phyloP scores from a whole-genome alignment of 129 eudicot species.

The Flaveria linearis region DNA sequence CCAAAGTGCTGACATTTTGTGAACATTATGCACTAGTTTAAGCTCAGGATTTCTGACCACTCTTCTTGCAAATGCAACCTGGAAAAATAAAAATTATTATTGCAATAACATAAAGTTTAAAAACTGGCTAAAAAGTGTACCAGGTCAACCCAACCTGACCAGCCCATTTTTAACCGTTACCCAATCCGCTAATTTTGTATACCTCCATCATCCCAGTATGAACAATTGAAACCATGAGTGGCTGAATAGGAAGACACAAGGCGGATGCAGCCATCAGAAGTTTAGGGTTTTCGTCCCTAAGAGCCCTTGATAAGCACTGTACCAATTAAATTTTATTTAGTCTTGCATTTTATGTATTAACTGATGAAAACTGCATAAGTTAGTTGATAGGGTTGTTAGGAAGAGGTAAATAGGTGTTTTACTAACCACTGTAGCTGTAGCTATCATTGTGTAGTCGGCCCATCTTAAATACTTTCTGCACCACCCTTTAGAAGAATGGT shows the following conservation, averaged over 20 bases:
- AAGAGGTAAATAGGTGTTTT: background rate
- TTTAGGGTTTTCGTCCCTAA: constrained; percentile 81
- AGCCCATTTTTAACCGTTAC: background rate
- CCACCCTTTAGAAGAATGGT: constrained; percentile 92
- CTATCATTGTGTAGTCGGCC: constrained; percentile 97
- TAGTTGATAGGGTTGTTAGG: background rate
- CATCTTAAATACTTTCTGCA: constrained; percentile 82
- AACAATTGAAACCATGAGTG: constrained; percentile 91
- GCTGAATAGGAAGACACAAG: constrained; percentile 78
- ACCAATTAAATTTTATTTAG: background rate
- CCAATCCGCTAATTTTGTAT: constrained; percentile 5
- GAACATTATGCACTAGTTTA: constrained; percentile 74
- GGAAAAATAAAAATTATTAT: background rate
- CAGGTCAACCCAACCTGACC: background rate
- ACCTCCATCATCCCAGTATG: constrained; percentile 99
- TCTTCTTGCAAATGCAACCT: constrained; percentile 88
- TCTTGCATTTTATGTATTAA: background rate
- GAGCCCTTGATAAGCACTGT: constrained; percentile 88
- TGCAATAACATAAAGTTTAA: background rate
- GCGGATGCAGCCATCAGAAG: constrained; percentile 95
- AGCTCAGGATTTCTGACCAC: constrained; percentile 73
- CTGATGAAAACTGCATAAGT: background rate
- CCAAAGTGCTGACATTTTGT: constrained; percentile 82
- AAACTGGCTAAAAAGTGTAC: background rate
- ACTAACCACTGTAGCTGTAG: constrained; percentile 92